Conservation (phyloP, 257 asterid species). For the Solanum bulbocastanum region DNA sequence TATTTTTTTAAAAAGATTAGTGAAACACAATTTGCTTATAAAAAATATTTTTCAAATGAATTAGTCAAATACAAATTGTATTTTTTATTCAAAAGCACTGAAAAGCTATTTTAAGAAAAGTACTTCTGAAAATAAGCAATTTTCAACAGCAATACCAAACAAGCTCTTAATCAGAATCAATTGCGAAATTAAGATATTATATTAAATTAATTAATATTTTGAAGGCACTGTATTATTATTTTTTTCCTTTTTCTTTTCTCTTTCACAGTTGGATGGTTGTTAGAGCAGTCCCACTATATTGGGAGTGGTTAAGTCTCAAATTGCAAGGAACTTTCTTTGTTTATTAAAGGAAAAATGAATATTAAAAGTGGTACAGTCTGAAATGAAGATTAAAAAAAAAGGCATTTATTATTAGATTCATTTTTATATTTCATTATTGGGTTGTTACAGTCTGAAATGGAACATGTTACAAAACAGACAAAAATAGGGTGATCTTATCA, state of each 20-base stretch:
- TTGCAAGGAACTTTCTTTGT: neutral
- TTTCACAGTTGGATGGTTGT: neutral
- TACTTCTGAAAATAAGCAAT: too few relatives aligned
- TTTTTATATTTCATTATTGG: neutral
- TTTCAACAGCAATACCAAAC: too few relatives aligned
- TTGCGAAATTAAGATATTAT: neutral
- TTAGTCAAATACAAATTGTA: too few relatives aligned
- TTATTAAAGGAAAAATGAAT: neutral
- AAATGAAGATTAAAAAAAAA: neutral
- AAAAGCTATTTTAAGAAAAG: too few relatives aligned
- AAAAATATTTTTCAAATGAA: too few relatives aligned
- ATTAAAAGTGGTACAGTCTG: neutral
- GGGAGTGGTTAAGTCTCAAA: neutral
- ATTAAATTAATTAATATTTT: neutral
- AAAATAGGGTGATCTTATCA: neutral
- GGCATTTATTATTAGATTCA: neutral
- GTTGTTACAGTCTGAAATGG: neutral
- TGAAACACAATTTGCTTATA: too few relatives aligned
- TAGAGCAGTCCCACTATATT: neutral
- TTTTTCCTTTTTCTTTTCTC: neutral
- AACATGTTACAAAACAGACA: neutral
- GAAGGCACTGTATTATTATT: neutral
- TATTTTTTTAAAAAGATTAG: too few relatives aligned
- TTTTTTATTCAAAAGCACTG: too few relatives aligned
- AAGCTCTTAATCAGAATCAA: neutral